Conservation (phyloP, 495 filamentous ascomycete species). For the Penicillium crystallinum region DNA sequence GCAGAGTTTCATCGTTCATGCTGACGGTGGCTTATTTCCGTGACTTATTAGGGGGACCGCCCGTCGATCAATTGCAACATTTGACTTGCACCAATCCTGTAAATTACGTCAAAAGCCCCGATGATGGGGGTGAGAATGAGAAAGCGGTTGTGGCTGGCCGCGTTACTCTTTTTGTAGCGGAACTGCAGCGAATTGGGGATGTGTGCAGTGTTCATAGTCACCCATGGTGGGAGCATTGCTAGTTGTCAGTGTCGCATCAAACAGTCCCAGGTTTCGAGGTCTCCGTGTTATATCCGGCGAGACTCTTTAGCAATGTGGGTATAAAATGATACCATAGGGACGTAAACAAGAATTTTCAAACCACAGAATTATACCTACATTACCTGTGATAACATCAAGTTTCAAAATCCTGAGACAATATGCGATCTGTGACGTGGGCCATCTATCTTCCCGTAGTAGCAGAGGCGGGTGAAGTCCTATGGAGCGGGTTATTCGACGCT, state of each 20-base stretch:
- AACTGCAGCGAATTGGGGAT: neutral
- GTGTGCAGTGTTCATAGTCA: neutral
- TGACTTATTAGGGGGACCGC: neutral
- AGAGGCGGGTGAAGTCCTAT: conserved; percentile 22
- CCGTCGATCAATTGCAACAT: neutral
- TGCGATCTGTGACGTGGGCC: conserved; percentile 16
- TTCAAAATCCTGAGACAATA: neutral
- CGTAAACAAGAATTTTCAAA: neutral
- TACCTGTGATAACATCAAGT: neutral
- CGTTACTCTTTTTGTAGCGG: neutral
- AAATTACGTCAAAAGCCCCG: neutral
- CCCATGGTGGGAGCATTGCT: neutral
- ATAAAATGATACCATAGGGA: neutral
- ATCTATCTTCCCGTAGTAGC: conserved; percentile 13
- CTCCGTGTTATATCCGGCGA: neutral
- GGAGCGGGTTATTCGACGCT: conserved; percentile 26
- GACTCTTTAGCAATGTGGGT: neutral
- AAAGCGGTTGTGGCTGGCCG: neutral
- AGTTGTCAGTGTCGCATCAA: neutral
- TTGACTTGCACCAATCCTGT: neutral
- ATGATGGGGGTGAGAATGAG: neutral
- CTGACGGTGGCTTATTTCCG: neutral
- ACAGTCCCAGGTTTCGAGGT: neutral
- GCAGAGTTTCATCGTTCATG: neutral
- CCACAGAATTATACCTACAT: neutral